Evolutionary conservation across 169 alveolate genomes (phyloP).

Genomic region (Neospora caninum): DNA sequence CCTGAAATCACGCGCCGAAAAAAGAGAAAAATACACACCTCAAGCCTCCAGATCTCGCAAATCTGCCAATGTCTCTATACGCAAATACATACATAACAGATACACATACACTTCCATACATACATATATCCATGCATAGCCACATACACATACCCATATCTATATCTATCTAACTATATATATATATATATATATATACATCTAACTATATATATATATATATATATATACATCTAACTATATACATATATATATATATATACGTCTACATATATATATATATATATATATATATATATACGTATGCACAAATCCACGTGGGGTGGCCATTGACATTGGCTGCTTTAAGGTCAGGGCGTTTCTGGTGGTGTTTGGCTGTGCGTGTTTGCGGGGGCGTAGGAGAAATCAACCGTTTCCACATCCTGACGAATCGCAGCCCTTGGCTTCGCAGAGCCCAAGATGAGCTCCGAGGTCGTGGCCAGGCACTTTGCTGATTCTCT

Average conservation of each 20-base stretch:
- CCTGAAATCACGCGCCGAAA: constrained; percentile 13
- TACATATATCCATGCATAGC: background rate
- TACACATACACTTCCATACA: background rate
- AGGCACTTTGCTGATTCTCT: too few species aligned
- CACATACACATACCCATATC: background rate
- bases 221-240: too few species aligned
- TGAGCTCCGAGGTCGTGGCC: too few species aligned
- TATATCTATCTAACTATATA: background rate
- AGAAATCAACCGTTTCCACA: too few species aligned
- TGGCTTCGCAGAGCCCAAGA: too few species aligned
- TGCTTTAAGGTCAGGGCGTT: too few species aligned
- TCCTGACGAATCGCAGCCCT: too few species aligned
- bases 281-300: background rate
- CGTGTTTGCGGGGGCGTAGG: too few species aligned
- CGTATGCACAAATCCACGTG: too few species aligned
- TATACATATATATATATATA: background rate
- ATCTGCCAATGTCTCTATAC: background rate
- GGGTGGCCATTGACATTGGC: too few species aligned
- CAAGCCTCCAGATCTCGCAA: background rate
- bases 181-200: background rate
- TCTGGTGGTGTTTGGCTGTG: too few species aligned
- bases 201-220: background rate
- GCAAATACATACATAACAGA: background rate
- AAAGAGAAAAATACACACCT: background rate
- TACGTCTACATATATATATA: background rate